Percentiles rank a stretch among this genome's conserved stretches.
These are phyloP conservation scores for Xylaria sp. DNA, from an alignment of 2,329 filamentous ascomycete genomes.

Conservation along the genomic window DNA sequence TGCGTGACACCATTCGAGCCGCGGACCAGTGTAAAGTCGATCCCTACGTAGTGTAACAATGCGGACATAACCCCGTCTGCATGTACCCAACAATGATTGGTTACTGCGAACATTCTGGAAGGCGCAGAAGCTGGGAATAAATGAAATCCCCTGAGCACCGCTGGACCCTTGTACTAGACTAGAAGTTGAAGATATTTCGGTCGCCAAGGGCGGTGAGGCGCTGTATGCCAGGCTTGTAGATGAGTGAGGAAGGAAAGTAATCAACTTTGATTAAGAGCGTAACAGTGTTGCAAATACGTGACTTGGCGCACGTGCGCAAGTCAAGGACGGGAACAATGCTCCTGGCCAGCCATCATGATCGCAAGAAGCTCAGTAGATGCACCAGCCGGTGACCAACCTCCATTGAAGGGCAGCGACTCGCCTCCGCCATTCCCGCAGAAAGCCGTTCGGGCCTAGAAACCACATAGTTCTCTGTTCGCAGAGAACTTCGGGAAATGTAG, in stretches of 20 bases:
- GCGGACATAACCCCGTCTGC: background rate
- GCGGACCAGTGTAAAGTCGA: constrained; percentile 12
- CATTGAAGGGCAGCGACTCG: background rate
- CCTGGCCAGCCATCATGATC: constrained; percentile 10
- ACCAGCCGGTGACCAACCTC: constrained; percentile 15
- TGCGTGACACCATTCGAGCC: constrained; percentile 24
- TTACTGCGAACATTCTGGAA: constrained; percentile 15
- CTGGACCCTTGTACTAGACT: constrained; percentile 6
- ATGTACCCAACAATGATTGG: constrained; percentile 13
- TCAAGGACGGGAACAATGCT: constrained; percentile 8
- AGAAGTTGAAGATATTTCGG: constrained; percentile 8
- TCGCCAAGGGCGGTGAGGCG: constrained; percentile 10
- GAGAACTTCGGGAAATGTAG: constrained; percentile 19
- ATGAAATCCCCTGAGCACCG: constrained; percentile 22
- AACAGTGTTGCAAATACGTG: constrained; percentile 13
- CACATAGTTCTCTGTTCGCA: constrained; percentile 4
- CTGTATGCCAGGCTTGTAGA: constrained; percentile 5
- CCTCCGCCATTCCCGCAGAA: background rate
- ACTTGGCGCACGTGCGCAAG: constrained; percentile 17
- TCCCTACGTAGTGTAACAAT: constrained; percentile 22
- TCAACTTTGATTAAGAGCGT: constrained; percentile 11
- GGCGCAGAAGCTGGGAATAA: constrained; percentile 16
- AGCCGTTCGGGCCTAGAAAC: background rate
- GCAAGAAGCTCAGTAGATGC: constrained; percentile 8
- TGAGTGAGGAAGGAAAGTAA: constrained; percentile 19